Conservation (phyloP, 257 asterid genomes). For the Jasminum sambac region DNA sequence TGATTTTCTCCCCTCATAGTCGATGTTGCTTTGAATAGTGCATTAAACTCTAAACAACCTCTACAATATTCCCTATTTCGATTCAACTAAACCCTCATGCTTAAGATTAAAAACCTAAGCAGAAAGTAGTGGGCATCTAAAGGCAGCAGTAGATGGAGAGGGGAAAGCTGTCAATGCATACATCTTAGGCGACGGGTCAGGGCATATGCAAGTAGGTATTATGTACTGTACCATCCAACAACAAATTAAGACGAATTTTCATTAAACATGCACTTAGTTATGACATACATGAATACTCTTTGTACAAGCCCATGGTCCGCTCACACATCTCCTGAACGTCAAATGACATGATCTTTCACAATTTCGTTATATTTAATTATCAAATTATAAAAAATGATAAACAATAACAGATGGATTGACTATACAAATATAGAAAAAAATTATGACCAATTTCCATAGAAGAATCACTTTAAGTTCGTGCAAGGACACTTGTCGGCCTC, state of each 20-base stretch:
- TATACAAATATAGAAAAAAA: neutral
- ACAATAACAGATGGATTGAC: conserved; percentile 7
- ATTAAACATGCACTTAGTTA: neutral
- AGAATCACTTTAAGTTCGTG: neutral
- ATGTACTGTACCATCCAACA: neutral
- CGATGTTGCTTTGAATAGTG: too few relatives aligned
- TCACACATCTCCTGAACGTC: neutral
- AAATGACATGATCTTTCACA: neutral
- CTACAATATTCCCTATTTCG: neutral
- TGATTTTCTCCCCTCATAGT: too few relatives aligned
- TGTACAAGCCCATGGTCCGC: neutral
- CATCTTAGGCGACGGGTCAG: neutral
- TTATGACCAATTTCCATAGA: neutral
- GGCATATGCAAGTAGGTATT: neutral
- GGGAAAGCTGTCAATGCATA: conserved; percentile 17
- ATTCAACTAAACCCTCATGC: neutral
- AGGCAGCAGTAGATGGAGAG: conserved; percentile 19
- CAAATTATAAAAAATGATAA: neutral
- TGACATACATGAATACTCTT: neutral
- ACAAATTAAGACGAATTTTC: neutral
- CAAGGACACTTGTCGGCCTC: neutral
- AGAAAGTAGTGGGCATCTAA: conserved; percentile 3
- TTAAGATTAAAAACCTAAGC: neutral
- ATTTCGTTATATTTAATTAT: neutral
- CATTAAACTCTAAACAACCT: neutral